A percentile compares a stretch with the other conserved stretches of the same genome.
phyloP scores from a whole-genome alignment of 2,329 filamentous ascomycete genomes.

The Ophiostoma sp. region DNA sequence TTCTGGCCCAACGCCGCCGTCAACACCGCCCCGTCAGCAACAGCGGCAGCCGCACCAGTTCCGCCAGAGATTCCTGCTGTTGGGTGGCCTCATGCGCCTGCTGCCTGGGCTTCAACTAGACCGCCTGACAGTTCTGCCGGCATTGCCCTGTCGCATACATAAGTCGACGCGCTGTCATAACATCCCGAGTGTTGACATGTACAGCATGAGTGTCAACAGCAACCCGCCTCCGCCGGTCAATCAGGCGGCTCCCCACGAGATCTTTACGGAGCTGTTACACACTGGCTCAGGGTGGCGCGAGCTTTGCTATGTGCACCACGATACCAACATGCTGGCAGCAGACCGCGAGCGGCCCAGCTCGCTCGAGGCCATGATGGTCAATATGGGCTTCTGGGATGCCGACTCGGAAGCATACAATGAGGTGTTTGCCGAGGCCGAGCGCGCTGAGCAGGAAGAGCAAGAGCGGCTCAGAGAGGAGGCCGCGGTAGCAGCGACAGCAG shows the following conservation, averaged over 20 bases:
- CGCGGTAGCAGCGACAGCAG: not conserved
- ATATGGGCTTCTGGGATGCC: constrained; percentile 28
- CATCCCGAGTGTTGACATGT: constrained; percentile 21
- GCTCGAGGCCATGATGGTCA: constrained; percentile 29
- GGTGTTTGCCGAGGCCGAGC: constrained; percentile 22
- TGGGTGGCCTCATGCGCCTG: constrained; percentile 27
- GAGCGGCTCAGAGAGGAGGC: constrained; percentile 6
- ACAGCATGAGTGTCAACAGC: constrained; percentile 21
- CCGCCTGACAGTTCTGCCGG: constrained; percentile 26
- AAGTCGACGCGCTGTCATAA: constrained; percentile 21
- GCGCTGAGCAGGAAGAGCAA: constrained; percentile 9
- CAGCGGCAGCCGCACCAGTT: constrained; percentile 5
- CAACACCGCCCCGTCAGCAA: not conserved
- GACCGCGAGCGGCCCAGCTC: constrained; percentile 23
- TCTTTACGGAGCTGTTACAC: constrained; percentile 25
- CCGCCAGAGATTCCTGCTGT: constrained; percentile 22
- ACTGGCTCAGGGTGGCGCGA: constrained; percentile 26
- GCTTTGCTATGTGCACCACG: constrained; percentile 28
- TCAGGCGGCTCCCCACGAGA: constrained; percentile 22
- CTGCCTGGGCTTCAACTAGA: constrained; percentile 26
- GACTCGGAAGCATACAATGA: constrained; percentile 22
- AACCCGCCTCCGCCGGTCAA: constrained; percentile 12
- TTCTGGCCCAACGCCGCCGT: not conserved
- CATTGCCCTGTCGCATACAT: constrained; percentile 24
- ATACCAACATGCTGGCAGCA: constrained; percentile 24